Base-by-base conservation (phyloP, 2,329 filamentous ascomycete species). In the Shiraia bambusicola region DNA sequence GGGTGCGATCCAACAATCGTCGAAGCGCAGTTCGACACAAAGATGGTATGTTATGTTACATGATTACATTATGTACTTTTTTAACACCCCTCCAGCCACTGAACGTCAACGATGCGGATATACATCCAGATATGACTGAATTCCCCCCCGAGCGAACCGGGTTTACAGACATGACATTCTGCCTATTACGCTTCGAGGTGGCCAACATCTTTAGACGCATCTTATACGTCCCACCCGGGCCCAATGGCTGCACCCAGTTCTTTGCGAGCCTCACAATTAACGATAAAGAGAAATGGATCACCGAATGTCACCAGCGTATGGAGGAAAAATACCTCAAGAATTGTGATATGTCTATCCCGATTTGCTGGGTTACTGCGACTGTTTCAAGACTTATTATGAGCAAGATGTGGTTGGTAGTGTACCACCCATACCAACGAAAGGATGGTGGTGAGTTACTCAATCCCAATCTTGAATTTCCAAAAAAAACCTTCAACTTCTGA, bases 351-450 rank as follows among this genome's bases (percentile, higher is more conserved):
- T 72, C 74, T 0, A 69, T 81, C 1, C 80, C 80, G 6, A 69
- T 88, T 1, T 82, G 82, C 49, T 88, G 84, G 83, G 79, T 86
- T 17, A 79, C 79, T 6, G 82, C 81, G 3, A 86, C 85, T 19
- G 75, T 88, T 16, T 78, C 81, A 3, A 80, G 86, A 8, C 74
- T 92, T 24, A 82, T 91, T 48, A 80, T 90, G 69, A 83, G 83
- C 37, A 92, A 90, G 67, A 82, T 90, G 73, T 88, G 84, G 71
- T 75, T 93, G 26, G 78, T 90, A 45, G 78, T 88, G 2, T 87
- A 92, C 57, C 83, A 92, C 54, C 86, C 87, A 0, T 77, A 85
- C 56, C 81, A 86, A 24, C 79, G 82, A 37, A 76, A 77, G 25
- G 78, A 81, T 17, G 74, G 76, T 8, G 76, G 63, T 52, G 40